Percentiles rank a stretch among this genome's conserved stretches.
Conservation (phyloP, 805 yeast genomes). For the Blastobotrys muscicola region DNA sequence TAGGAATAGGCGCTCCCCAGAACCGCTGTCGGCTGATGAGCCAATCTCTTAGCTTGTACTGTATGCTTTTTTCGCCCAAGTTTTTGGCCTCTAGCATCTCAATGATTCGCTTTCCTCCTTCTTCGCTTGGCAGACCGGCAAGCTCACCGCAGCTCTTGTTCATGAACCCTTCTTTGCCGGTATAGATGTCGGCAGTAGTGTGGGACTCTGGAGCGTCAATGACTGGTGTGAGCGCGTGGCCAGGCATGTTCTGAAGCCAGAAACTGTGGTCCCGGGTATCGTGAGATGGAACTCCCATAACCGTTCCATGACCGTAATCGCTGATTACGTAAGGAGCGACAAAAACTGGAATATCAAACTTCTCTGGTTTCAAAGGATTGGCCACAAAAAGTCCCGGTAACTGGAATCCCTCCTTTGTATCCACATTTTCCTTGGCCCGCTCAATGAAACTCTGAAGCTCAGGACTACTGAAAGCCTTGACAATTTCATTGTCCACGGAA, state of each 20-base stretch:
- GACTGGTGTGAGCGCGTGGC: slow-evolving; percentile 29
- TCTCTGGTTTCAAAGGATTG: slow-evolving; percentile 47
- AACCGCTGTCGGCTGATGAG: slow-evolving; percentile 86
- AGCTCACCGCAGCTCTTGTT: slow-evolving; percentile 40
- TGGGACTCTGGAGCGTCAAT: slow-evolving; percentile 33
- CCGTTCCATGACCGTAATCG: slow-evolving; percentile 84
- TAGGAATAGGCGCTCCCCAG: slow-evolving; percentile 99
- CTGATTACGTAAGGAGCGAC: slow-evolving; percentile 87
- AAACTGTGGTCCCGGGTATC: slow-evolving; percentile 77
- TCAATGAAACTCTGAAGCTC: slow-evolving; percentile 40
- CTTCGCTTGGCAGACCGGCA: slow-evolving; percentile 38
- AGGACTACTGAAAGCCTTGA: slow-evolving; percentile 31
- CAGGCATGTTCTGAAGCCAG: slow-evolving; percentile 58
- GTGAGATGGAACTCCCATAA: slow-evolving; percentile 97
- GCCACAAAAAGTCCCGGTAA: slow-evolving; percentile 34
- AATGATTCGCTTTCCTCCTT: slow-evolving; percentile 44
- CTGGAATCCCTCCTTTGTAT: slow-evolving; percentile 52
- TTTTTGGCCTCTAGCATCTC: slow-evolving; percentile 29
- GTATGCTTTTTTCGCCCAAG: slow-evolving; percentile 40
- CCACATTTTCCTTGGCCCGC: slow-evolving; percentile 20
- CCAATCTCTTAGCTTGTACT: slow-evolving; percentile 82
- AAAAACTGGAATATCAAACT: slow-evolving; percentile 54
- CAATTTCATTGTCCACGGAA: slow-evolving; percentile 61
- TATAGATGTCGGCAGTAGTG: slow-evolving; percentile 24
- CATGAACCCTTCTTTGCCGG: slow-evolving; percentile 38